Conservation (phyloP, 108 stramenopile species). For the Mayamaea pseudoterrestris region DNA sequence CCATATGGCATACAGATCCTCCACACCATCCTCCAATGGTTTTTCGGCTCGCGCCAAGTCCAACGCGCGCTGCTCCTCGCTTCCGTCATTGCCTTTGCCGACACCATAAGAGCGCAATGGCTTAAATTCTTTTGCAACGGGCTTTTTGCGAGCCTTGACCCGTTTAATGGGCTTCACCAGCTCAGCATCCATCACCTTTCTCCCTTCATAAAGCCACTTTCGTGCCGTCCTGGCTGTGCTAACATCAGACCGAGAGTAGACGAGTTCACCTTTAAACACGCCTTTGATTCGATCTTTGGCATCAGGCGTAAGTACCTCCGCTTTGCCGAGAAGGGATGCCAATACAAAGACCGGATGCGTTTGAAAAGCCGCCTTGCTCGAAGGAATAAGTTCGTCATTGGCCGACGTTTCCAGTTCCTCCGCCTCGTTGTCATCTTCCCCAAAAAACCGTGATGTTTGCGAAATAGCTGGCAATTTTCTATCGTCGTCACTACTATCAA, state of each 20-base stretch:
- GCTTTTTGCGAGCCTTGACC: conserved; percentile 56
- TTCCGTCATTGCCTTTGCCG: conserved; percentile 29
- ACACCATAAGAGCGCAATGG: conserved; percentile 56
- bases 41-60: conserved; percentile 19
- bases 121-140: conserved; percentile 31
- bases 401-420: conserved; percentile 22
- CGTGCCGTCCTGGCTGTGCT: conserved; percentile 47
- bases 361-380: conserved; percentile 64
- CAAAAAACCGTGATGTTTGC: background rate
- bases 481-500: background rate
- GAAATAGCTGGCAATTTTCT: background rate
- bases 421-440: conserved; percentile 29
- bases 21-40: conserved; percentile 24
- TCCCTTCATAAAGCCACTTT: conserved; percentile 70
- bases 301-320: conserved; percentile 67
- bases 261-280: conserved; percentile 78
- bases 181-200: conserved; percentile 56
- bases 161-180: conserved; percentile 41
- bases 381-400: conserved; percentile 60
- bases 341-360: conserved; percentile 61
- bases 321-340: conserved; percentile 42
- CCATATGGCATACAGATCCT: conserved; percentile 71
- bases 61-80: conserved; percentile 16
- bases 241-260: conserved; percentile 60
- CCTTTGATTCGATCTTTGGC: conserved; percentile 58